Percentiles rank a stretch among this genome's conserved stretches.
These are phyloP conservation scores for Stephania japonica DNA, from an alignment of 164 flowering plant species.

Conservation along the genomic window DNA sequence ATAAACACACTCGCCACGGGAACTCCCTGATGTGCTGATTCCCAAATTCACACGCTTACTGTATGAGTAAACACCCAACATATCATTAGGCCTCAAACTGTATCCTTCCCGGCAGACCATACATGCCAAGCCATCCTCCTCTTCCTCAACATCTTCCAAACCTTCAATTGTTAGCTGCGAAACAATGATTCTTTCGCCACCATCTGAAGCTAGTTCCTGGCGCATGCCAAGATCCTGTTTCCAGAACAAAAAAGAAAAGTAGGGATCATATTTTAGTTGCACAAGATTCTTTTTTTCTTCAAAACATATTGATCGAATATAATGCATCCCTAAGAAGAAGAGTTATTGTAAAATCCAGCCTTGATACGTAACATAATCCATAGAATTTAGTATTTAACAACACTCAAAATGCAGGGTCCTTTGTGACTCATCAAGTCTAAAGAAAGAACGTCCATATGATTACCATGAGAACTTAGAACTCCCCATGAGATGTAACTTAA, in stretches of 20 bases:
- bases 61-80: constrained; percentile 87
- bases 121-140: constrained; percentile 95
- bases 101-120: constrained; percentile 99
- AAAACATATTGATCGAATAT: neutral
- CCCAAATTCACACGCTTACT: constrained; percentile 96
- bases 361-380: neutral
- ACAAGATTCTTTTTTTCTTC: neutral
- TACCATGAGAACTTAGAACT: too few species aligned
- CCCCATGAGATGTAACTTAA: too few species aligned
- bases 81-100: constrained; percentile 81
- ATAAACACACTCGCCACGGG: constrained; percentile 95
- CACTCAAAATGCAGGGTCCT: neutral
- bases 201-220: constrained; percentile 76
- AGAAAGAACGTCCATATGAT: neutral
- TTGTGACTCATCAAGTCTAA: neutral
- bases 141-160: constrained; percentile 91
- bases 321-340: neutral
- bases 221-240: constrained; percentile 84
- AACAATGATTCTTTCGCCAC: constrained; percentile 88
- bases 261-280: constrained; percentile 1
- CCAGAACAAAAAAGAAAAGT: constrained; percentile 11
- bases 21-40: constrained; percentile 62
- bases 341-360: neutral
- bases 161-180: constrained; percentile 78
- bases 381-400: neutral